Conservation (phyloP, 2,329 filamentous ascomycete species). For the Cordyceps cicadae region DNA sequence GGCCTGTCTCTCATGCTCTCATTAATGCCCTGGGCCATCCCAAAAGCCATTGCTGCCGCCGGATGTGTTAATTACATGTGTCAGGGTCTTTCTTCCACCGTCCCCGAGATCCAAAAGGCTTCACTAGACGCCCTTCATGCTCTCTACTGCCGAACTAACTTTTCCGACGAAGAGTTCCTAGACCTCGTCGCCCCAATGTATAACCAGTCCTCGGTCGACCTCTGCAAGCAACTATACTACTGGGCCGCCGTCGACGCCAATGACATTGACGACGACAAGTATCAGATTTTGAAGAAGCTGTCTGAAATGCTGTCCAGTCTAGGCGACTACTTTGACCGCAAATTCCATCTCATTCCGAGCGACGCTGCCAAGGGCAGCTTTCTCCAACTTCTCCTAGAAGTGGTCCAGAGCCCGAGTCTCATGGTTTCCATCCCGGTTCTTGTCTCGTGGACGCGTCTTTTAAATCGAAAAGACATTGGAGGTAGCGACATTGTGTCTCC, state of each 20-base stretch:
- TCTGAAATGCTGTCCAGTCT: conserved; percentile 86
- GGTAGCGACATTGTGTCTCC: conserved; percentile 50
- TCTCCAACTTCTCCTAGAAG: conserved; percentile 67
- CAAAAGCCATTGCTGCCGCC: conserved; percentile 67
- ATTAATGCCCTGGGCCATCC: conserved; percentile 78
- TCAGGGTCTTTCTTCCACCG: conserved; percentile 59
- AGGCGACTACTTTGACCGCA: conserved; percentile 74
- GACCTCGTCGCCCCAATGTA: conserved; percentile 75
- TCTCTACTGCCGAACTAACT: conserved; percentile 66
- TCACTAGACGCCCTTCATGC: conserved; percentile 64
- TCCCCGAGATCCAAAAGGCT: conserved; percentile 67
- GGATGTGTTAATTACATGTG: conserved; percentile 63
- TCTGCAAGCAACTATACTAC: conserved; percentile 66
- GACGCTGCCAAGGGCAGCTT: conserved; percentile 63
- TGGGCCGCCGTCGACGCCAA: conserved; percentile 74
- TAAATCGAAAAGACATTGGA: conserved; percentile 63
- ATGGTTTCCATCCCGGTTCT: conserved; percentile 89
- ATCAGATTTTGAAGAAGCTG: conserved; percentile 86
- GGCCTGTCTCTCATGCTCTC: conserved; percentile 70
- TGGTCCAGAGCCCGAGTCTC: conserved; percentile 78
- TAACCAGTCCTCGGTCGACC: conserved; percentile 57
- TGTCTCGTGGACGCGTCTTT: conserved; percentile 78
- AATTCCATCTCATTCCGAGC: conserved; percentile 57
- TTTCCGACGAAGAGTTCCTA: conserved; percentile 69
- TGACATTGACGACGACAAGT: conserved; percentile 84